Conservation (phyloP, 108 stramenopile genomes). For the Tribonema minus region DNA sequence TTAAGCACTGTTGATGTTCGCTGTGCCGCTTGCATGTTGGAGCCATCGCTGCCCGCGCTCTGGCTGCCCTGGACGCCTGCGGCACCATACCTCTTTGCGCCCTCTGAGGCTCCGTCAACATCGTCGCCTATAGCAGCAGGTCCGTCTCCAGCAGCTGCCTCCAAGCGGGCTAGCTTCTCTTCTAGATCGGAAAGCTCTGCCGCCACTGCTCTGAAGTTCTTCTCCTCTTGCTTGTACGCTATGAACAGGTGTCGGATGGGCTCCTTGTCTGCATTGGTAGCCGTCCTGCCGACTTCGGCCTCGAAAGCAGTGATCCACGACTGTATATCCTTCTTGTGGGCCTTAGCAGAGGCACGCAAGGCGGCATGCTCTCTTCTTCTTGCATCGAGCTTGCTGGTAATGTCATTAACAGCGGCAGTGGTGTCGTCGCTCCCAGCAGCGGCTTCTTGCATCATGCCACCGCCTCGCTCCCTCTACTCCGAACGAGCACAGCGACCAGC, state of each 20-base stretch:
- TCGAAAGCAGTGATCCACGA: conserved; percentile 31
- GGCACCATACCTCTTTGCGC: neutral
- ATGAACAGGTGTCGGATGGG: conserved; percentile 13
- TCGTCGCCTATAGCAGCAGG: neutral
- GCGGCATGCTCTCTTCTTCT: too few species aligned
- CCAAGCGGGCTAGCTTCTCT: neutral
- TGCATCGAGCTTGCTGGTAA: too few species aligned
- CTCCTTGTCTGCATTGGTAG: conserved; percentile 21
- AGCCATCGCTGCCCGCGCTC: neutral
- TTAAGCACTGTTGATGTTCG: too few species aligned
- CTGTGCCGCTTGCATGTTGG: too few species aligned
- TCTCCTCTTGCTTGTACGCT: conserved; percentile 22
- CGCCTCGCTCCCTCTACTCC: too few species aligned
- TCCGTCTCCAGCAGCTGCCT: neutral
- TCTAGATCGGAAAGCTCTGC: too few species aligned
- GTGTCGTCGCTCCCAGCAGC: too few species aligned
- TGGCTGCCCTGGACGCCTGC: neutral
- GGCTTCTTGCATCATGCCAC: too few species aligned
- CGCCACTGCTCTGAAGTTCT: too few species aligned
- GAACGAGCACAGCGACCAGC: too few species aligned
- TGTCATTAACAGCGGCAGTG: too few species aligned
- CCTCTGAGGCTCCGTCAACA: neutral
- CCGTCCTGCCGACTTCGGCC: conserved; percentile 14
- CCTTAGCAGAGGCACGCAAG: too few species aligned
- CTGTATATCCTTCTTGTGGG: conserved; percentile 20